These are phyloP conservation scores for Xylaria sp. DNA, from an alignment of 2,329 filamentous ascomycete genomes.

Conservation along the genomic window DNA sequence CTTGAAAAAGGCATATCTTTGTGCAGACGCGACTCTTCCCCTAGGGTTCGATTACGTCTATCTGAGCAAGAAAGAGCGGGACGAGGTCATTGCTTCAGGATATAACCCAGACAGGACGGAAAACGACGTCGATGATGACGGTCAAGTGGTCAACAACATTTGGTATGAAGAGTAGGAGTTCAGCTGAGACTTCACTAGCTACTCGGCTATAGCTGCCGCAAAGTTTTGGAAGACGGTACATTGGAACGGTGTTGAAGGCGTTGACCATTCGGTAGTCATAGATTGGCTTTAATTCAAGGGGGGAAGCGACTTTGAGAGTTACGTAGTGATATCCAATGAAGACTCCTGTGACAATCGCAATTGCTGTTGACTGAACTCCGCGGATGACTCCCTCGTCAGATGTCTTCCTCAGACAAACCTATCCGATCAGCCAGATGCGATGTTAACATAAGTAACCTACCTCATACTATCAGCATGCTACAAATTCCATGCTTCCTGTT, in stretches of 20 bases:
- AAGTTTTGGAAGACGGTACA: not conserved
- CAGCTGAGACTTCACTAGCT: not conserved
- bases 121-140: slow-evolving; percentile 39
- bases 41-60: slow-evolving; percentile 45
- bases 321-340: not conserved
- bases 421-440: too few relatives aligned
- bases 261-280: not conserved
- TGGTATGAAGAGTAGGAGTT: slow-evolving; percentile 5
- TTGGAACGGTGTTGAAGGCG: slow-evolving; percentile 8
- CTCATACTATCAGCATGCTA: too few relatives aligned
- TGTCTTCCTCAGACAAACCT: too few relatives aligned
- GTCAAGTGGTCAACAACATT: slow-evolving; percentile 35
- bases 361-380: not conserved
- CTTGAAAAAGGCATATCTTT: slow-evolving; percentile 49
- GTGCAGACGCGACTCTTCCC: slow-evolving; percentile 41
- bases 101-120: slow-evolving; percentile 49
- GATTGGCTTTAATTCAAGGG: not conserved
- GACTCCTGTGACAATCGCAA: not conserved
- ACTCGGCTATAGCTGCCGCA: not conserved
- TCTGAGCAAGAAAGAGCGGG: slow-evolving; percentile 46
- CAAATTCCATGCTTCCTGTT: too few relatives aligned
- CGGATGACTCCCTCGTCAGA: too few relatives aligned
- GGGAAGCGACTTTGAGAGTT: not conserved
- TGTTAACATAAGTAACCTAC: too few relatives aligned
- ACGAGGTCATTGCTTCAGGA: slow-evolving; percentile 36